Percentiles rank a stretch among this genome's conserved stretches.
Evolutionary conservation across 192 early-diverging fungal genomes (phyloP).

Genomic region (Linnemannia elongata): DNA sequence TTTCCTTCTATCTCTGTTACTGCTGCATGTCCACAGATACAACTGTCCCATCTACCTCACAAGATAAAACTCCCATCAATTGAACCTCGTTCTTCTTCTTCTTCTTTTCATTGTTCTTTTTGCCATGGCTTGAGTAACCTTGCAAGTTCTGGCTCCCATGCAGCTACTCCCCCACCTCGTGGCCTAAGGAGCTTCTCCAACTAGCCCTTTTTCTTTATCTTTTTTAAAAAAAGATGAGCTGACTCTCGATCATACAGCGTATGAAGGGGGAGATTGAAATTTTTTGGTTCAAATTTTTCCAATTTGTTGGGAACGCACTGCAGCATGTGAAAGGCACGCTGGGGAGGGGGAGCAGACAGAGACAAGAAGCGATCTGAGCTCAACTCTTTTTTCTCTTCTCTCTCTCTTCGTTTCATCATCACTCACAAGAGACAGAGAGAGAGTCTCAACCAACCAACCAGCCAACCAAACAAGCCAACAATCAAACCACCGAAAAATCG

Average conservation of each 20-base stretch:
- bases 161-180: background rate
- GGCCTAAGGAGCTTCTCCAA: background rate
- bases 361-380: background rate
- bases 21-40: background rate
- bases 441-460: too few species aligned
- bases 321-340: slow-evolving; percentile 2
- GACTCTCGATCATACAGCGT: background rate
- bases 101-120: background rate
- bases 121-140: too few species aligned
- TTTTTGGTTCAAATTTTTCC: background rate
- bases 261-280: background rate
- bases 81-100: background rate
- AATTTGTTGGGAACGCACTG: slow-evolving; percentile 6
- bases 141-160: background rate
- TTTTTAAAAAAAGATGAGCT: background rate
- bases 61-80: background rate
- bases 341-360: background rate
- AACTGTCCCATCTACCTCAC: background rate
- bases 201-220: background rate
- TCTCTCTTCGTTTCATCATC: too few species aligned
- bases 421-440: too few species aligned
- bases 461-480: too few species aligned
- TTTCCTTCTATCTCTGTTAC: background rate
- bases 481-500: too few species aligned
- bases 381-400: background rate